A percentile compares a stretch with the other conserved stretches of the same genome.
Conservation (phyloP, 176 grass and related monocot genomes). For the Pharus latifolius region DNA sequence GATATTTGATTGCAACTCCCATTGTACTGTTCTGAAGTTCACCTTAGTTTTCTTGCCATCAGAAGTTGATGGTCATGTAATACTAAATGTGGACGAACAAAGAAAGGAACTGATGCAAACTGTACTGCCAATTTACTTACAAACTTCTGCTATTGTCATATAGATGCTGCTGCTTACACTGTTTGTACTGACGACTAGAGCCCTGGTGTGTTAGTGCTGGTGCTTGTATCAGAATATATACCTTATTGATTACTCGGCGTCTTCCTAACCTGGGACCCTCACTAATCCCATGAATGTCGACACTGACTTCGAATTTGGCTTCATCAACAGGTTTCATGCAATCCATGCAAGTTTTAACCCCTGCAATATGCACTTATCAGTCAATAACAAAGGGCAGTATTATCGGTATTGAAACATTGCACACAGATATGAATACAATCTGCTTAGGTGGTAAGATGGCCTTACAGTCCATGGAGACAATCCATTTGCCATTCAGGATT, state of each 20-base stretch:
- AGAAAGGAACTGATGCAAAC: too few relatives aligned
- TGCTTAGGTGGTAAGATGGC: not conserved
- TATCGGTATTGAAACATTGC: not conserved
- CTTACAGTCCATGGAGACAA: conserved; percentile 79
- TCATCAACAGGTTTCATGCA: conserved; percentile 43
- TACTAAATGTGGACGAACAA: too few relatives aligned
- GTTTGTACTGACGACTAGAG: not conserved
- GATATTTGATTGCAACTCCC: not conserved
- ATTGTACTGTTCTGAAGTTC: not conserved
- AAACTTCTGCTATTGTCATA: not conserved
- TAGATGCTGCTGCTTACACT: not conserved
- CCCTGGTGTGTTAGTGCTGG: not conserved
- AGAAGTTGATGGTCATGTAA: not conserved
- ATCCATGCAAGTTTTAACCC: conserved; percentile 77
- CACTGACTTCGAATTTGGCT: conserved; percentile 47
- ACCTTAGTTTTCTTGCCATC: not conserved
- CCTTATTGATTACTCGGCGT: conserved; percentile 41
- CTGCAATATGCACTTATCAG: conserved; percentile 11
- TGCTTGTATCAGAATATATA: not conserved
- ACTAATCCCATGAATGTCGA: conserved; percentile 61
- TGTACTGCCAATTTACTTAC: too few relatives aligned
- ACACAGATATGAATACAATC: not conserved
- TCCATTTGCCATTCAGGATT: conserved; percentile 84
- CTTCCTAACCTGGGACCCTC: conserved; percentile 63
- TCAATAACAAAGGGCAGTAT: conserved; percentile 10